Evolutionary conservation across 768 basidiomycete genomes (phyloP).

Genomic region (Pisolithus microcarpus): DNA sequence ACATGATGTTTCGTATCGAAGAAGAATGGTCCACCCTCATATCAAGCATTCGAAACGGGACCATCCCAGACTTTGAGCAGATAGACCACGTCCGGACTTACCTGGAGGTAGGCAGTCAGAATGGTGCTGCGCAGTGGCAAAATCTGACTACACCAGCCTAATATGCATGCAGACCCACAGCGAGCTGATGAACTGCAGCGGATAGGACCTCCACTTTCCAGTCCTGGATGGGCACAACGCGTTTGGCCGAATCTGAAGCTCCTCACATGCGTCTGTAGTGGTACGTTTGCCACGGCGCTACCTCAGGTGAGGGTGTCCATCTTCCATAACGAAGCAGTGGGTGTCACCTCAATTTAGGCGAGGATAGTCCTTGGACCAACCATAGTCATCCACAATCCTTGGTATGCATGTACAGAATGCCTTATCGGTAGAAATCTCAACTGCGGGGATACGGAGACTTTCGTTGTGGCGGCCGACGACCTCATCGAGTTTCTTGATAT

Average conservation of each 20-base stretch:
- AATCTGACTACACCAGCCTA: background rate
- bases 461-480: conserved; percentile 2
- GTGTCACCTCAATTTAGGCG: background rate
- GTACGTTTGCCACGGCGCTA: conserved; percentile 5
- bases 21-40: conserved; percentile 15
- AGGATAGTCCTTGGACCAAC: background rate
- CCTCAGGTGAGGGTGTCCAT: conserved; percentile 6
- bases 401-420: conserved; percentile 11
- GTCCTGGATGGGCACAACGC: conserved; percentile 11
- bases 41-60: conserved; percentile 10
- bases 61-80: conserved; percentile 10
- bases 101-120: conserved; percentile 8
- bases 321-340: background rate
- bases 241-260: conserved; percentile 10
- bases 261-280: conserved; percentile 6
- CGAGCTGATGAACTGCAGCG: conserved; percentile 13
- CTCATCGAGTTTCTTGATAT: conserved; percentile 17
- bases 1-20: conserved; percentile 9
- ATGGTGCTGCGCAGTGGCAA: background rate
- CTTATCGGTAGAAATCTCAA: background rate
- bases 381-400: background rate
- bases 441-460: conserved; percentile 4
- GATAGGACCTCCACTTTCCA: conserved; percentile 9
- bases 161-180: conserved; percentile 4
- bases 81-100: conserved; percentile 7